Conservation (phyloP, 129 eudicot species). For the Lonicera japonica region DNA sequence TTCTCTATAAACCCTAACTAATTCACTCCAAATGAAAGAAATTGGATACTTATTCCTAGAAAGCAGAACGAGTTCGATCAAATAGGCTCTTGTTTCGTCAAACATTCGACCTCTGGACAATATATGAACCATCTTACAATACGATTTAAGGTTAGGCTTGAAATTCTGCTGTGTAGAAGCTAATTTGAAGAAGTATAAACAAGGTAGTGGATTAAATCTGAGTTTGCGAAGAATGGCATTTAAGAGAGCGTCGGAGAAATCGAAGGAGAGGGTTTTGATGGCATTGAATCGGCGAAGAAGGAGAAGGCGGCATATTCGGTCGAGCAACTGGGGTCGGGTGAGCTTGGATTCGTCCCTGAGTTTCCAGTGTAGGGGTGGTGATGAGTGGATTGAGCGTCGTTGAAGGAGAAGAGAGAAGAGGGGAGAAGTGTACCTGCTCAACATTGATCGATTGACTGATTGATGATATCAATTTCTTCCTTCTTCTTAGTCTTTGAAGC, state of each 20-base stretch:
- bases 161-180: conserved; percentile 40
- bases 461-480: not conserved
- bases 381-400: conserved; percentile 26
- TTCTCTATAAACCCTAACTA: conserved; percentile 54
- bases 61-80: conserved; percentile 38
- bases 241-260: conserved; percentile 52
- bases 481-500: too few relatives aligned
- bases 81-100: conserved; percentile 40
- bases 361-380: conserved; percentile 16
- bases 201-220: conserved; percentile 44
- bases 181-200: conserved; percentile 53
- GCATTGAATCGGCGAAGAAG: conserved; percentile 59
- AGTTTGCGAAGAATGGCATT: conserved; percentile 40
- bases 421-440: conserved; percentile 24
- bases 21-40: conserved; percentile 39
- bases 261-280: conserved; percentile 30
- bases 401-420: conserved; percentile 16
- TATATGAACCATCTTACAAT: conserved; percentile 58
- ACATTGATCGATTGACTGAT: conserved; percentile 21
- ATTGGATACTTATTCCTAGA: conserved; percentile 8
- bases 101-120: conserved; percentile 63
- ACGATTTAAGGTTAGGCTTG: conserved; percentile 39
- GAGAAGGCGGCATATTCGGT: conserved; percentile 58
- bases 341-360: conserved; percentile 23
- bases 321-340: conserved; percentile 29